phyloP scores from a whole-genome alignment of 441 rosid species.

The Viola pubescens region DNA sequence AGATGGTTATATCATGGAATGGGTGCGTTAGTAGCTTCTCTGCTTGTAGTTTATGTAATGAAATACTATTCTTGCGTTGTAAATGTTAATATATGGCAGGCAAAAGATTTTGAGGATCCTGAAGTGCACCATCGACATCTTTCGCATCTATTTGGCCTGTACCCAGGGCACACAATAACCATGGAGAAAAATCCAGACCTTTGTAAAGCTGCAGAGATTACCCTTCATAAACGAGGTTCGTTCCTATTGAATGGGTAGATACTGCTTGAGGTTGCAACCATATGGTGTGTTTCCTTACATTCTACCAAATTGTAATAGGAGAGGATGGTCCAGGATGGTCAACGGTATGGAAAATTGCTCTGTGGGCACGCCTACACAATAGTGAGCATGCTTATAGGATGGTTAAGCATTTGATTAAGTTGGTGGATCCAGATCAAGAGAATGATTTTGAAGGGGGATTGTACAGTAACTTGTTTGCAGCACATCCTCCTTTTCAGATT shows the following conservation, averaged over 20 bases:
- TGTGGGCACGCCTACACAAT: constrained; percentile 80
- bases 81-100: constrained; percentile 27
- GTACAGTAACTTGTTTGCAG: constrained; percentile 81
- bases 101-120: constrained; percentile 69
- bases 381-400: constrained; percentile 67
- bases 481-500: constrained; percentile 94
- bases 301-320: constrained; percentile 35
- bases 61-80: background rate
- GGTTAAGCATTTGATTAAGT: constrained; percentile 58
- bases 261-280: background rate
- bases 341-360: constrained; percentile 74
- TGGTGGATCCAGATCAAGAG: constrained; percentile 66
- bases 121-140: constrained; percentile 84
- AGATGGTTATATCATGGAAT: constrained; percentile 92
- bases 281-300: background rate
- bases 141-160: constrained; percentile 82
- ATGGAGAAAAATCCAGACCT: constrained; percentile 63
- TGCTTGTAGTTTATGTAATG: too few relatives aligned
- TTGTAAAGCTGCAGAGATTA: constrained; percentile 59
- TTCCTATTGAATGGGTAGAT: background rate
- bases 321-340: constrained; percentile 97
- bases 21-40: constrained; percentile 38
- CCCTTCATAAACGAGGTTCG: constrained; percentile 20
- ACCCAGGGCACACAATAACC: constrained; percentile 81
- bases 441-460: constrained; percentile 68